Conservation (phyloP, 371 early-diverging fungal genomes). For the Apophysomyces trapeziformis region DNA sequence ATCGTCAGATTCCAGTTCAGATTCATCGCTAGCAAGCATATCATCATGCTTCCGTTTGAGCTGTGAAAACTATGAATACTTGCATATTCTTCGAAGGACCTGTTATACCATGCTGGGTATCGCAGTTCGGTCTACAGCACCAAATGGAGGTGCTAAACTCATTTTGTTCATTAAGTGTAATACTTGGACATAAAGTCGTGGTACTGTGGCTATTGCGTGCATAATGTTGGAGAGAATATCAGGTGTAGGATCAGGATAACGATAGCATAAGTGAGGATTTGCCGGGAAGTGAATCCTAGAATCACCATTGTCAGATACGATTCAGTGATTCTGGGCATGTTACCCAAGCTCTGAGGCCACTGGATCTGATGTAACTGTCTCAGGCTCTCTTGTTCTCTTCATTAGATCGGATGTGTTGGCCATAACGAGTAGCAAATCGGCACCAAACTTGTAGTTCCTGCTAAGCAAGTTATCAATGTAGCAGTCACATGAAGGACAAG, state of each 20-base stretch:
- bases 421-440: background rate
- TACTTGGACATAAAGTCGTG: conserved; percentile 66
- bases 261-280: conserved; percentile 53
- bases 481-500: no score
- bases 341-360: conserved; percentile 43
- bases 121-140: conserved; percentile 31
- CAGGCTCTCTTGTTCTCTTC: conserved; percentile 3
- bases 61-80: background rate
- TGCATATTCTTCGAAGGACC: background rate
- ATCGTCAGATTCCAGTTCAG: conserved; percentile 56
- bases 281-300: conserved; percentile 50
- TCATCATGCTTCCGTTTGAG: conserved; percentile 43
- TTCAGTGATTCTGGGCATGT: background rate
- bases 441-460: background rate
- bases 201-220: conserved; percentile 56
- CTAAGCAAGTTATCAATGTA: background rate
- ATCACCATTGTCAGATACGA: background rate
- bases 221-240: conserved; percentile 54
- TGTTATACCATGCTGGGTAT: conserved; percentile 34
- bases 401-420: background rate
- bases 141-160: conserved; percentile 72
- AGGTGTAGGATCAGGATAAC: conserved; percentile 61
- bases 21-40: conserved; percentile 60
- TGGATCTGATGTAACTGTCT: background rate
- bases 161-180: conserved; percentile 77